Base-by-base conservation (phyloP, 2,329 filamentous ascomycete genomes). In the Xylariaceae sp. region DNA sequence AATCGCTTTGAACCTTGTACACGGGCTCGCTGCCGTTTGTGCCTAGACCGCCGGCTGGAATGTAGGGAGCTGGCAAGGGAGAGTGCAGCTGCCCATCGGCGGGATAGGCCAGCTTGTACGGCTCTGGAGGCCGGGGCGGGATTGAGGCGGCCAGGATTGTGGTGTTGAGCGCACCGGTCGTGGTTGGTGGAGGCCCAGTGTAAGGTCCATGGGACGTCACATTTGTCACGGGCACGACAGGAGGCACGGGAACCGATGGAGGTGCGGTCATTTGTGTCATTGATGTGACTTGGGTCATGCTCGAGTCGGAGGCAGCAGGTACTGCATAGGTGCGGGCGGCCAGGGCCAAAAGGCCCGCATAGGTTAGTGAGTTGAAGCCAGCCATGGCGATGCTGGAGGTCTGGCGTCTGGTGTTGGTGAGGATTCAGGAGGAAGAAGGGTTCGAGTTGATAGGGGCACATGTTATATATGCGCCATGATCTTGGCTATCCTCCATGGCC, bases 1-100 rank as follows among this genome's bases (percentile, higher is more conserved):
- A 94, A 69, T 95, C 90, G 64, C 87, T 90, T 67, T 90, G 81
- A 0, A 89, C 86, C 61, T 88, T 85, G 73, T 93, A 93, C 1
- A 91, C 83, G 1, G 89, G 89, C 49, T 81, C 80, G 0, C 84
- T 83, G n/a, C 89, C 89, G 61, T 93, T 92, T 49, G 89, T 92
- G 2, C 89, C 89, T 1, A 88, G 73, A 10, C 90, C 90, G 59
- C 90, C 89, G 44, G 78, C 82, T 0, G 90, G 90, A 0, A 81
- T 82, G 74, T 88, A 93, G 0, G 89, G 89, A 0, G 85, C 85
- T 1, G 89, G 88, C 72, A 89, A 75, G 1, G 82, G 77, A n/a
- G 82, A 75, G 57, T 89, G 82, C 1, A 92, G 82, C 58, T 80
- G 70, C 10, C 90, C 90, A 65, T 92, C 81, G 6, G 85, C 82